Evolutionary conservation across 2,329 filamentous ascomycete genomes (phyloP), one percentile per base, ranked within the genome.

Genomic region (Taxawa tesnikishii): DNA sequence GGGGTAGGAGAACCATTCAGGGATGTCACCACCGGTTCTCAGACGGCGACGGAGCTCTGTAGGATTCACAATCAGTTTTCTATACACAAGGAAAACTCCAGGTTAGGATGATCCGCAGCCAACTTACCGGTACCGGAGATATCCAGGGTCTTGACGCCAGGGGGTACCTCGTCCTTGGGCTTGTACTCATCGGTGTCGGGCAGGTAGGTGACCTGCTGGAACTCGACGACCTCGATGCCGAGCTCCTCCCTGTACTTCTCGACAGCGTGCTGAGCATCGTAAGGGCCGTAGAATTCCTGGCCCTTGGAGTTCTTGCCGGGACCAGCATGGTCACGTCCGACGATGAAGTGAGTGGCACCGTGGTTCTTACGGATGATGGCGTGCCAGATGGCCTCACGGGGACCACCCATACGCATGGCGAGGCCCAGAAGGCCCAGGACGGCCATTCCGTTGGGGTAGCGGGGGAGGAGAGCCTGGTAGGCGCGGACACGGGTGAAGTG

Each of bases 291-390:
- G 67, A 94, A 92, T 57, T 98, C 90, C 50, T 83, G 77, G 38
- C 90, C 90, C 65, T 88, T 77, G 70, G 83, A 92, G 76, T 96
- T 96, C 75, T 93, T 94, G 54, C 90, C 90, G 27, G 90, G 90
- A 30, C 90, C 90, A 44, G 90, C 90, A 64, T 98, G 90, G 65
- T 98, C 90, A 67, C 90, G 84, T 39, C 90, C 90, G 44, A 98
- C 87, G 50, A 98, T 98, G 70, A 98, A 98, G 72, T 98, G 90
- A 11, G 90, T 96, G 29, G 88, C 85, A 51, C 90, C 90, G 66
- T 94, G 87, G 65, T 98, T 98, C 79, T 96, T 98, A 57, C 90
- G 85, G 70, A 98, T 98, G 53, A 98, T 94, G 54, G 90, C 90
- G 70, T 98, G 90, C 90, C 90, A 98, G 65, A 98, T 85, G 47